phyloP scores from a whole-genome alignment of 2,329 filamentous ascomycete species.

The Dendrostoma leiphaemia region DNA sequence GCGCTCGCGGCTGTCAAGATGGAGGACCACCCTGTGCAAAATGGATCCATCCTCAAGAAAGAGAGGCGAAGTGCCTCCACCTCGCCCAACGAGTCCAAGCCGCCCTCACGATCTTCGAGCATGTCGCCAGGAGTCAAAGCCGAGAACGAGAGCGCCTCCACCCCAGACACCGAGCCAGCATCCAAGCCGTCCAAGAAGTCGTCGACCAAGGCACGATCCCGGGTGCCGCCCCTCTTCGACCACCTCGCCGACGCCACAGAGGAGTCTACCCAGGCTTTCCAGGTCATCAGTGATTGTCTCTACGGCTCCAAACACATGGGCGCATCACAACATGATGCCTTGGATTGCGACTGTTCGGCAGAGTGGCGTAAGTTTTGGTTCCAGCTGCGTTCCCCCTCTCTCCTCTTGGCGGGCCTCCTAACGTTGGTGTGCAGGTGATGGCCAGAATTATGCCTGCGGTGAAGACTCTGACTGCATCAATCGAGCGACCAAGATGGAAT shows the following conservation, averaged over 20 bases:
- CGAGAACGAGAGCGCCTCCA: conserved; percentile 46
- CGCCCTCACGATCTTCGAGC: conserved; percentile 38
- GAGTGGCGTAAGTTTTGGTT: conserved; percentile 77
- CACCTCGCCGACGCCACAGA: conserved; percentile 76
- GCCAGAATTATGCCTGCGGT: conserved; percentile 80
- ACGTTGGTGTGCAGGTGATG: conserved; percentile 45
- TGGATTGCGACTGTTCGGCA: conserved; percentile 93
- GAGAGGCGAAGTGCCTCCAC: conserved; percentile 37
- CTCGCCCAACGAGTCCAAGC: conserved; percentile 39
- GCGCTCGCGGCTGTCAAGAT: conserved; percentile 34
- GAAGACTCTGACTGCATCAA: conserved; percentile 99
- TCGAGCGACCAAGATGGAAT: conserved; percentile 96
- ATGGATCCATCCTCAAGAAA: conserved; percentile 38
- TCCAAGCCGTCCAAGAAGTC: conserved; percentile 72
- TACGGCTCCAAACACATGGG: conserved; percentile 93
- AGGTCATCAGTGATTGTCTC: conserved; percentile 78
- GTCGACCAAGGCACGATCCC: conserved; percentile 65
- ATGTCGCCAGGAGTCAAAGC: conserved; percentile 46
- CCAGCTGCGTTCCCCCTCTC: conserved; percentile 17
- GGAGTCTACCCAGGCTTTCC: conserved; percentile 74
- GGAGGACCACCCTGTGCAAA: conserved; percentile 36
- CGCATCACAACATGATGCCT: conserved; percentile 80
- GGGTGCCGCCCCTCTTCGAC: conserved; percentile 65
- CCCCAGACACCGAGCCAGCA: conserved; percentile 51
- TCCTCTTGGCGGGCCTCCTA: conserved; percentile 19